These are phyloP conservation scores for Paramecium sonneborni DNA, from an alignment of 73 alveolate genomes.

Conservation along the genomic window DNA sequence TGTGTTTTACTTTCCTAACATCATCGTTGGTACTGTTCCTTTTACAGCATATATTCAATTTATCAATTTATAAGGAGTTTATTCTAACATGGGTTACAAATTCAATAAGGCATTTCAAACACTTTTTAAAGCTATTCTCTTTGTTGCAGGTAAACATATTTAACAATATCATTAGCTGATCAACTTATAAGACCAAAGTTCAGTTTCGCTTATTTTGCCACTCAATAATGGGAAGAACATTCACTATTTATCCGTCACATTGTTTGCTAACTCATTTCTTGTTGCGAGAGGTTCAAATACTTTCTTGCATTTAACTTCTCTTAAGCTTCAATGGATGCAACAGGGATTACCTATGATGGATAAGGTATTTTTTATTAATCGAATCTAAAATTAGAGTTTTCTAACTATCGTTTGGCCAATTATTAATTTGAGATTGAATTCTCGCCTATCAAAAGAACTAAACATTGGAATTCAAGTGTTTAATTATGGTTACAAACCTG, in stretches of 20 bases:
- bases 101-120: background rate
- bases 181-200: background rate
- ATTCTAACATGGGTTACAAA: background rate
- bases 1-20: conserved; percentile 33
- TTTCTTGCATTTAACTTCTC: conserved; percentile 60
- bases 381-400: background rate
- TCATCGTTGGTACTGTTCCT: conserved; percentile 29
- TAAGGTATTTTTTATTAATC: background rate
- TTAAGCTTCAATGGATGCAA: conserved; percentile 57
- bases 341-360: conserved; percentile 51
- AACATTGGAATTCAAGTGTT: conserved; percentile 64
- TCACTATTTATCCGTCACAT: background rate
- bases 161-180: background rate
- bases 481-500: conserved; percentile 63
- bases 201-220: background rate
- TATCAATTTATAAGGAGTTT: background rate
- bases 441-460: conserved; percentile 43
- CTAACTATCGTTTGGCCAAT: background rate
- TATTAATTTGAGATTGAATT: conserved; percentile 53
- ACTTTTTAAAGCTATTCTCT: background rate
- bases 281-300: conserved; percentile 38
- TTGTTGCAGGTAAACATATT: background rate
- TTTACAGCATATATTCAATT: background rate
- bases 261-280: background rate
- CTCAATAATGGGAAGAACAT: background rate